A percentile compares a stretch with the other conserved stretches of the same genome.
These are phyloP conservation scores for Phaseolus coccineus DNA, from an alignment of 331 rosid species.

Conservation along the genomic window DNA sequence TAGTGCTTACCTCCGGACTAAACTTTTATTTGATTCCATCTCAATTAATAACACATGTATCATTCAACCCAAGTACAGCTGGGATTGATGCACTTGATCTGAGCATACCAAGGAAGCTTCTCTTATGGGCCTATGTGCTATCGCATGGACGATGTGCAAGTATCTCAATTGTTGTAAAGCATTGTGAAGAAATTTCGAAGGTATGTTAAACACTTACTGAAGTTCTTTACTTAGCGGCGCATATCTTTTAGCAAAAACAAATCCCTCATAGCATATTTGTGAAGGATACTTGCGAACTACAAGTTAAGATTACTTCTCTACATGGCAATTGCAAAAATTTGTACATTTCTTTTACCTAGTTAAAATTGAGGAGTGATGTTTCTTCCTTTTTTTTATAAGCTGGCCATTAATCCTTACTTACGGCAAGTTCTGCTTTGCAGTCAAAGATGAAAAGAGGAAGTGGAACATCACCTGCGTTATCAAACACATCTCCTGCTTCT, in stretches of 20 bases:
- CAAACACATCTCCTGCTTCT: conserved; percentile 50
- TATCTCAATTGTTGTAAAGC: conserved; percentile 85
- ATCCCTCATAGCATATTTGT: conserved; percentile 28
- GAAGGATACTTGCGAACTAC: conserved; percentile 34
- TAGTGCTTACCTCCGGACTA: conserved; percentile 76
- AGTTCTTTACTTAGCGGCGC: conserved; percentile 31
- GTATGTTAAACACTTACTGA: conserved; percentile 57
- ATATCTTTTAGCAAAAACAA: conserved; percentile 40
- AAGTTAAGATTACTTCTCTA: conserved; percentile 33
- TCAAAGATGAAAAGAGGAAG: conserved; percentile 87
- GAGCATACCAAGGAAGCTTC: conserved; percentile 98
- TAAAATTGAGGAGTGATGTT: not conserved
- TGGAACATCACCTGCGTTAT: conserved; percentile 54
- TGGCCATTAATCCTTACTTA: conserved; percentile 20
- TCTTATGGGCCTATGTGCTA: conserved; percentile 87
- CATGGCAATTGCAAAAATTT: conserved; percentile 27
- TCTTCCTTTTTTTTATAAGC: conserved; percentile 31
- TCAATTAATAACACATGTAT: conserved; percentile 63
- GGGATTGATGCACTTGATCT: conserved; percentile 89
- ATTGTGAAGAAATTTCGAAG: conserved; percentile 93
- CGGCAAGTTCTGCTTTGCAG: conserved; percentile 59
- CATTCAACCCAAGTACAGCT: conserved; percentile 57
- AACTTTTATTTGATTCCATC: conserved; percentile 70
- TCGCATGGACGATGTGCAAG: conserved; percentile 79
- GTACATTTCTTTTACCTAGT: conserved; percentile 15